Base-by-base conservation (phyloP, 1,284 basidiomycete species). In the Leccinum angustisporum region DNA sequence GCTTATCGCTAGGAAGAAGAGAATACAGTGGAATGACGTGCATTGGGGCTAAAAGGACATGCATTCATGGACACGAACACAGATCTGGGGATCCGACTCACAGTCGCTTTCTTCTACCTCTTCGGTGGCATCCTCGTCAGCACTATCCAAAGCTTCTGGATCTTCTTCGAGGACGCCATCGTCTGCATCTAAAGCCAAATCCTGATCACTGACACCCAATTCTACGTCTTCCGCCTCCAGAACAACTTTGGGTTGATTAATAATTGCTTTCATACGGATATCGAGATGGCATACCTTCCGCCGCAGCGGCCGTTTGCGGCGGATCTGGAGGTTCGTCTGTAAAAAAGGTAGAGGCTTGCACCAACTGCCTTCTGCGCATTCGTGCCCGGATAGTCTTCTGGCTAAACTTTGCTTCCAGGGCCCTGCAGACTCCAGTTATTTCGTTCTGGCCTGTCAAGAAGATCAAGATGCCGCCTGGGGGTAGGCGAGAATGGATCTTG, bases 391-490 rank as follows among this genome's bases (percentile, higher is more conserved):
- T 76, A 7, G 87, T 88, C 72, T 84, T 87, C 58, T 76, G 74
- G 0, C 93, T 88, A 71, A 92, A 98, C 69, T 83, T 87, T 58
- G 85, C 85, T 71, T 96, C 91, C 59, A 99, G 77, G 72, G 88
- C 90, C 64, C 88, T 83, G 70, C 94, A 97, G 0, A 95, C 94
- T 14, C 92, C 86, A 61, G 88, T 87, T 66, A 99, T 99, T 74
- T 99, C 97, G 72, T 98, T 97, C 76, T 99, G 97, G 62, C 97
- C 97, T 2, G 97, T 99, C 84, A 99, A 88, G 76, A 99, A 99
- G 30, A 99, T 88, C 51, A 99, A 82, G 61, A 99, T 93, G 64
- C 98, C 97, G 5, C 97, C 97, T 2, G 90, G 86, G 9, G 95
- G 95, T 53, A 94, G 83, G 0, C 94, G 92, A 27, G 96, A 83